Percentiles rank a stretch among this genome's conserved stretches.
phyloP scores from a whole-genome alignment of 2,329 filamentous ascomycete species.

The Pseudovirgaria hyperparasitica region DNA sequence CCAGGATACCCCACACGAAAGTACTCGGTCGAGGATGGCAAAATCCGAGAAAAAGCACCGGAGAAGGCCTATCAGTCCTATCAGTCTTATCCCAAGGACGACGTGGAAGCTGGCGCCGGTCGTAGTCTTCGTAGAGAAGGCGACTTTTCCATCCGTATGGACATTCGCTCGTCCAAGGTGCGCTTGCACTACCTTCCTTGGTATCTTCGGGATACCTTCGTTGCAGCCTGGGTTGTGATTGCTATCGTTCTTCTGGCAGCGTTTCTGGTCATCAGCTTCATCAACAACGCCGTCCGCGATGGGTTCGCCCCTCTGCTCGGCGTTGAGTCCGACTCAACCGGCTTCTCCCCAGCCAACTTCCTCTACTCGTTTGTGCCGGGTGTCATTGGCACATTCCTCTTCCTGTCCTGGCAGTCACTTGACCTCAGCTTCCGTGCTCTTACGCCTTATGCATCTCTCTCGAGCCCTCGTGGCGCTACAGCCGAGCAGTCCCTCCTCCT shows the following conservation, averaged over 20 bases:
- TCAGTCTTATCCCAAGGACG: slow-evolving; percentile 6
- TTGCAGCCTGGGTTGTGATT: slow-evolving; percentile 49
- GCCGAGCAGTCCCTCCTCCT: slow-evolving; percentile 53
- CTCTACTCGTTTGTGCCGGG: slow-evolving; percentile 68
- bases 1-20: slow-evolving; percentile 38
- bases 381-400: slow-evolving; percentile 52
- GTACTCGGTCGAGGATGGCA: slow-evolving; percentile 38
- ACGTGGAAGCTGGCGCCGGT: slow-evolving; percentile 9
- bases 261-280: slow-evolving; percentile 66
- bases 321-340: slow-evolving; percentile 43
- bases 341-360: slow-evolving; percentile 81
- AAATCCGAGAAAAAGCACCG: slow-evolving; percentile 31
- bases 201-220: slow-evolving; percentile 54
- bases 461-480: slow-evolving; percentile 42
- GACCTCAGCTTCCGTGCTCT: slow-evolving; percentile 54
- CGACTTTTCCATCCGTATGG: slow-evolving; percentile 35
- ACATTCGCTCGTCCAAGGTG: slow-evolving; percentile 38
- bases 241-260: slow-evolving; percentile 26
- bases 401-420: slow-evolving; percentile 53
- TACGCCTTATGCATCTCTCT: slow-evolving; percentile 56
- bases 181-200: slow-evolving; percentile 63
- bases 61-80: slow-evolving; percentile 10
- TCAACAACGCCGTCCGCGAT: slow-evolving; percentile 49
- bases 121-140: slow-evolving; percentile 23
- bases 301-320: slow-evolving; percentile 62